phyloP scores from a whole-genome alignment of 75 land plant genomes.

The Cunninghamia lanceolata region DNA sequence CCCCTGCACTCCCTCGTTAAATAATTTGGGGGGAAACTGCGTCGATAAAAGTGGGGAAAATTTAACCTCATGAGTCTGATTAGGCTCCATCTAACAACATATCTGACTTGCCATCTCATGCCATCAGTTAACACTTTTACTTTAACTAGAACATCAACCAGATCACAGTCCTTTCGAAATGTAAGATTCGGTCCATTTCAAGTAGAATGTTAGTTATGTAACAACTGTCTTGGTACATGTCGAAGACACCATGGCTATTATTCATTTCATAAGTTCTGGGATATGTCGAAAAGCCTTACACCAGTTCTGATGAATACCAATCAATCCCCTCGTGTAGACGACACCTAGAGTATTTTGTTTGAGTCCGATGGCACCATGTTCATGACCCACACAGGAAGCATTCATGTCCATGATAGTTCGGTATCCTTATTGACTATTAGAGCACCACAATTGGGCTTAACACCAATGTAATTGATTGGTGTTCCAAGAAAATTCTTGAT shows the following conservation, averaged over 20 bases:
- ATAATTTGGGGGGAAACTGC: no score
- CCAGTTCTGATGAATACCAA: conserved; percentile 86
- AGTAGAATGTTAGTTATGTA: conserved; percentile 68
- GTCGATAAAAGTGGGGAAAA: no score
- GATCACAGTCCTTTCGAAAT: conserved; percentile 81
- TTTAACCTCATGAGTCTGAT: no score
- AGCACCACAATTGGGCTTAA: no score
- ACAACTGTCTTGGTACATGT: conserved; percentile 67
- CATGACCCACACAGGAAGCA: conserved; percentile 95
- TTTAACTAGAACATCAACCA: conserved; percentile 68
- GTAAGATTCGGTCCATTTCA: conserved; percentile 90
- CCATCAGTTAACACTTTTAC: conserved; percentile 52
- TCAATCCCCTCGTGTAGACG: conserved; percentile 79
- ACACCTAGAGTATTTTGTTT: conserved; percentile 68
- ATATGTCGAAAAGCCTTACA: no score
- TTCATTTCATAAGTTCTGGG: conserved; percentile 87
- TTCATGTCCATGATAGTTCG: no score
- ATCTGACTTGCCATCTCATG: conserved; percentile 73
- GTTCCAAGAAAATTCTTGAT: no score
- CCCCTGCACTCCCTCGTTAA: no score
- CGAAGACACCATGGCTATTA: conserved; percentile 61
- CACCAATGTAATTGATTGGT: no score
- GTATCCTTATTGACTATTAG: no score
- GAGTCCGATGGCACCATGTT: conserved; percentile 71
- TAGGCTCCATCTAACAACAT: no score